Evolutionary conservation across 1,139 yeast genomes (phyloP), one percentile per base, ranked within the genome.

Genomic region (Lodderomyces margitis): DNA sequence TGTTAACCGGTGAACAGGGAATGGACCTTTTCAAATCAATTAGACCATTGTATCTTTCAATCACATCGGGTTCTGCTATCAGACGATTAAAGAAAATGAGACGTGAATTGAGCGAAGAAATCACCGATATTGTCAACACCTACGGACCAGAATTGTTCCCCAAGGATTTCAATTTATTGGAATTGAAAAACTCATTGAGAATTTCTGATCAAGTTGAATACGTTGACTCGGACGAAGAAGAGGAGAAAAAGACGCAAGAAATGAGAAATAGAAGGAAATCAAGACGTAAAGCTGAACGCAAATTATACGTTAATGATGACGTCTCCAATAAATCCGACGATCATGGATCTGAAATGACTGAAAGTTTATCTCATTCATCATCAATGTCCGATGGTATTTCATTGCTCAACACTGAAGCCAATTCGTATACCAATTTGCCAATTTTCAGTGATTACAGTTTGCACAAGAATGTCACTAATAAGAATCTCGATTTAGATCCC

Each of bases 1-100:
- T 92, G 50, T 73, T 87, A 19, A 81, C 89, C 42, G 98, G 98
- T 40, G 98, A 92, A 57, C 87, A 84, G 50, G 98, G 98, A 16
- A 74, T 87, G 78, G 98, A 92, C 58, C 71, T 87, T 39, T 78
- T 85, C 61, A 88, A 89, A 58, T 82, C 95, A 5, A 66, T 91
- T 47, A 74, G 89, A 49, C 97, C 98, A 1, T 66, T 91, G 39
- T 84, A 88, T 57, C 66, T 89, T 34, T 84, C 95, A 2, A 47
- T 47, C 4, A 75, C 76, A 5, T 74, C 80, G 38, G 78, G 81
- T 12, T 81, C 87, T 45, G 80, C 83, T 28, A 70, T 81, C 36
- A 60, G 65, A 39, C 82, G 76, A 42, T 64, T 74, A 45, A 78
- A 76, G 48, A 62, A 64, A 42, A 57, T 62, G 48, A 59, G 77